These are phyloP conservation scores for Penicillium freii DNA, from an alignment of 2,329 filamentous ascomycete species.

Conservation along the genomic window DNA sequence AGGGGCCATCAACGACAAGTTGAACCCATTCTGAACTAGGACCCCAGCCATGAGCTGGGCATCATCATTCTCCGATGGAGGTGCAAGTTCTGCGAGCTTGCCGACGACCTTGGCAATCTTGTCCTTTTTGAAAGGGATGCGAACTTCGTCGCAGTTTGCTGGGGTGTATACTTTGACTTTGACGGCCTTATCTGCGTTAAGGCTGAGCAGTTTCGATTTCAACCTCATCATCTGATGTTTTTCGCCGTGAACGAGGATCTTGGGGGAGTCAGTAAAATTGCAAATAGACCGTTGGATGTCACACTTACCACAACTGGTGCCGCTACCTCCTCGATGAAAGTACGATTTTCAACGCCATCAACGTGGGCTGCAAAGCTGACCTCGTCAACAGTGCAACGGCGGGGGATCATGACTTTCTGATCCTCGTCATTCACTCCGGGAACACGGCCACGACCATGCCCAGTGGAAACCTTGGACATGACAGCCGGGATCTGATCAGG, in stretches of 20 bases:
- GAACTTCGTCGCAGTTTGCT: slow-evolving; percentile 89
- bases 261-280: slow-evolving; percentile 35
- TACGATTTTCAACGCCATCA: slow-evolving; percentile 90
- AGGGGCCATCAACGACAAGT: slow-evolving; percentile 92
- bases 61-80: slow-evolving; percentile 54
- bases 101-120: slow-evolving; percentile 96
- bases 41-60: slow-evolving; percentile 77
- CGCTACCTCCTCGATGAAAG: slow-evolving; percentile 92
- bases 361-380: slow-evolving; percentile 96
- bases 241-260: slow-evolving; percentile 93
- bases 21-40: slow-evolving; percentile 95
- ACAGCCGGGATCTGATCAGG: slow-evolving; percentile 93
- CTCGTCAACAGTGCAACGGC: slow-evolving; percentile 89
- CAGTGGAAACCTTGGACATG: slow-evolving; percentile 67
- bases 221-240: slow-evolving; percentile 97
- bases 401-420: slow-evolving; percentile 88
- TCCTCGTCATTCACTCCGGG: slow-evolving; percentile 63
- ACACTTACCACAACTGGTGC: slow-evolving; percentile 84
- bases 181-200: slow-evolving; percentile 75
- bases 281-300: neutral
- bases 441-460: slow-evolving; percentile 56
- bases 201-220: slow-evolving; percentile 89
- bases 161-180: slow-evolving; percentile 93
- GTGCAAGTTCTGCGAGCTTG: slow-evolving; percentile 78
- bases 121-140: slow-evolving; percentile 92